Evolutionary conservation across 805 yeast genomes (phyloP).

Genomic region (Starmerella davenportii): DNA sequence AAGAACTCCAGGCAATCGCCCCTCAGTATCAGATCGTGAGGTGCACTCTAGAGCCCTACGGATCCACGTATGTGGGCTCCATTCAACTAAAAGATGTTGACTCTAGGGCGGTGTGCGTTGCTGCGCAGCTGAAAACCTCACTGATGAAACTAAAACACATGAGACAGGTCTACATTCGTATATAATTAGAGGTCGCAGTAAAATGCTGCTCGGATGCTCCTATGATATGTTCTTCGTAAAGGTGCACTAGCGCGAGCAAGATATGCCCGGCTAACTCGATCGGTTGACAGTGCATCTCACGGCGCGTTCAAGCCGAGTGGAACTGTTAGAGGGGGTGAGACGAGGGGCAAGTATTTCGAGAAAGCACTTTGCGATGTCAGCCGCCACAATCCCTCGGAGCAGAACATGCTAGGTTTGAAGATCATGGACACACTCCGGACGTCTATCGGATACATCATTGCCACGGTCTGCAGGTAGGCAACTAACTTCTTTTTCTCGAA

Average conservation of each 20-base stretch:
- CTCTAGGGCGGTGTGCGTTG: constrained; percentile 11
- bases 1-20: constrained; percentile 5
- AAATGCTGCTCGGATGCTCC: too few species aligned
- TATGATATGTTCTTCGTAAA: too few species aligned
- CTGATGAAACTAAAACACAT: constrained; percentile 13
- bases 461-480: constrained; percentile 13
- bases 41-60: constrained; percentile 16
- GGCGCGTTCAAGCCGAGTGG: too few species aligned
- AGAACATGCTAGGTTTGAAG: constrained; percentile 11
- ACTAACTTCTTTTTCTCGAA: constrained; percentile 9
- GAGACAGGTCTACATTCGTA: constrained; percentile 14
- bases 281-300: too few species aligned
- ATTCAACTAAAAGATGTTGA: constrained; percentile 10
- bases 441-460: constrained; percentile 12
- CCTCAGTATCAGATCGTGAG: constrained; percentile 9
- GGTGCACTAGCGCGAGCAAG: too few species aligned
- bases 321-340: too few species aligned
- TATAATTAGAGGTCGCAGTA: too few species aligned
- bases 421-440: constrained; percentile 11
- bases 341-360: constrained; percentile 7
- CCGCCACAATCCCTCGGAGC: constrained; percentile 15
- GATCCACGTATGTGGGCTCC: constrained; percentile 16
- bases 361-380: constrained; percentile 12
- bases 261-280: too few species aligned
- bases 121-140: constrained; percentile 7